These are phyloP conservation scores for Hondaea fermentalgiana DNA, from an alignment of 108 stramenopile genomes.

Conservation along the genomic window DNA sequence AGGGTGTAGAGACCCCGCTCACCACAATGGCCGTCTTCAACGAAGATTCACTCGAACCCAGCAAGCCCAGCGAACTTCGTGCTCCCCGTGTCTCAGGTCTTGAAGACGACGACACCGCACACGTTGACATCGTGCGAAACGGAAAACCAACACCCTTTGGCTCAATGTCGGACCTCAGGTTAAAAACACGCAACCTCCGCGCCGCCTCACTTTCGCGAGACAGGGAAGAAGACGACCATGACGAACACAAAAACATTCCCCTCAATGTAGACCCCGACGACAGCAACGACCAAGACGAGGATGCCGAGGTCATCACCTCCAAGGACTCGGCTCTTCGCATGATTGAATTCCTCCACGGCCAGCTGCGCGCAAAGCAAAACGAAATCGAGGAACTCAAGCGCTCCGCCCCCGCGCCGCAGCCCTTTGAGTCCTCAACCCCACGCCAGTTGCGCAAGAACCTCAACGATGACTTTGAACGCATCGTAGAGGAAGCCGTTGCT, in stretches of 20 bases:
- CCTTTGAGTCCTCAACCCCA: not conserved
- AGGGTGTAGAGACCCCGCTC: constrained; percentile 13
- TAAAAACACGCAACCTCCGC: too few relatives aligned
- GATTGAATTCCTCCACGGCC: not conserved
- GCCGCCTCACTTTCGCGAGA: too few relatives aligned
- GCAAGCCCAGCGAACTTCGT: not conserved
- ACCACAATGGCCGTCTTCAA: not conserved
- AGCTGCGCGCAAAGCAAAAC: not conserved
- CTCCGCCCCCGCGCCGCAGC: not conserved
- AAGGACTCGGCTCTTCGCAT: not conserved
- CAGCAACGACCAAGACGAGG: not conserved
- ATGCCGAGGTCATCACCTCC: not conserved
- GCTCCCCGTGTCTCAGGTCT: not conserved
- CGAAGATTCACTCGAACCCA: not conserved
- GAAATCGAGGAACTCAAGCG: not conserved
- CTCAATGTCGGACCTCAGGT: too few relatives aligned
- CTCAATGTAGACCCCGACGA: not conserved
- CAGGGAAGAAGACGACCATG: too few relatives aligned
- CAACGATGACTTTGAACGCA: constrained; percentile 6
- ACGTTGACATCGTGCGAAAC: too few relatives aligned
- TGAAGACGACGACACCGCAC: too few relatives aligned
- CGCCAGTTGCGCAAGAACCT: not conserved
- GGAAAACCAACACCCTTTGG: too few relatives aligned
- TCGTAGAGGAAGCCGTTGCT: constrained; percentile 1
- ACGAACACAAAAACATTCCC: too few relatives aligned